A percentile compares a stretch with the other conserved stretches of the same genome.
phyloP scores from a whole-genome alignment of 768 basidiomycete species.

The Chalciporus sphaerocephalus region DNA sequence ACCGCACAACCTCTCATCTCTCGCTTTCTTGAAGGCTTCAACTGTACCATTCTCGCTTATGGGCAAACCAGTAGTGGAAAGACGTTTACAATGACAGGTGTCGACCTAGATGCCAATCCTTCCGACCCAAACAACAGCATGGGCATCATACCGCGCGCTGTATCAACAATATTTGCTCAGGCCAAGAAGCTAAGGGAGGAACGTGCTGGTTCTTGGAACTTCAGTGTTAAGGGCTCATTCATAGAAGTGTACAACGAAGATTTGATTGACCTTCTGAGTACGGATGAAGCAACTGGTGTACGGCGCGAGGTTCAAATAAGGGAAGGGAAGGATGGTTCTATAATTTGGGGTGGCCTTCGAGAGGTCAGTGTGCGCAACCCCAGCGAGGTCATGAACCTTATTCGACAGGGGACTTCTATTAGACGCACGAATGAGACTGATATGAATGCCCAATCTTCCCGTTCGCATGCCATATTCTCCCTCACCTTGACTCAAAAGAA shows the following conservation, averaged over 20 bases:
- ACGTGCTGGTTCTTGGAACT: slow-evolving; percentile 72
- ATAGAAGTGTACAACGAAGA: slow-evolving; percentile 99
- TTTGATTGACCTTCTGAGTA: slow-evolving; percentile 86
- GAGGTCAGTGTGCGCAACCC: slow-evolving; percentile 85
- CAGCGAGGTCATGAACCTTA: slow-evolving; percentile 87
- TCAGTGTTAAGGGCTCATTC: slow-evolving; percentile 82
- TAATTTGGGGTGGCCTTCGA: slow-evolving; percentile 93
- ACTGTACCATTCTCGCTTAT: slow-evolving; percentile 64
- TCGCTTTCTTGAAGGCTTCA: slow-evolving; percentile 90
- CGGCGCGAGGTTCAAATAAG: slow-evolving; percentile 90
- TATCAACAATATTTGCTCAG: slow-evolving; percentile 79
- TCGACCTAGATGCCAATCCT: slow-evolving; percentile 85
- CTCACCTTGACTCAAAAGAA: slow-evolving; percentile 91
- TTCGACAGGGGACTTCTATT: slow-evolving; percentile 85
- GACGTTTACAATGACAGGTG: slow-evolving; percentile 90
- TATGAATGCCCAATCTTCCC: slow-evolving; percentile 98
- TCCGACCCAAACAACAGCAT: slow-evolving; percentile 78
- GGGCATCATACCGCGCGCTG: slow-evolving; percentile 94
- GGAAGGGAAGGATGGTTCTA: slow-evolving; percentile 95
- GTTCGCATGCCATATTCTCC: slow-evolving; percentile 98
- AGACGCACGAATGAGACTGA: slow-evolving; percentile 95
- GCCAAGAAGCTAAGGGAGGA: slow-evolving; percentile 75
- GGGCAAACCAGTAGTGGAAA: slow-evolving; percentile 34
- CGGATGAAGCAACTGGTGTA: slow-evolving; percentile 60
- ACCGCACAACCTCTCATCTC: slow-evolving; percentile 83